These are phyloP conservation scores for Boletus reticulatus DNA, from an alignment of 768 basidiomycete genomes.

Conservation along the genomic window DNA sequence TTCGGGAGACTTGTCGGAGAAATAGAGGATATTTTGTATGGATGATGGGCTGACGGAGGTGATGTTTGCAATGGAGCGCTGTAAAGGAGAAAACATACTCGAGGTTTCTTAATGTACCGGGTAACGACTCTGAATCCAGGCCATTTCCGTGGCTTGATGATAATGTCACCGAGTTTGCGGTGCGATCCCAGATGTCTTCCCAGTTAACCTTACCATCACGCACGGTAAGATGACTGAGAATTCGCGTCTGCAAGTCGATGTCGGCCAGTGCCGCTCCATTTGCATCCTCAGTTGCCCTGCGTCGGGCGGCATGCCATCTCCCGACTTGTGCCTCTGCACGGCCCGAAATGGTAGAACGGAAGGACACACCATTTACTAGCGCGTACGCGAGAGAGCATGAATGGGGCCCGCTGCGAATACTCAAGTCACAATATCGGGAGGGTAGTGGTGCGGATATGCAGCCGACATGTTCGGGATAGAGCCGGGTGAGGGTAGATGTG, in stretches of 20 bases:
- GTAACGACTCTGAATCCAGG: constrained; percentile 25
- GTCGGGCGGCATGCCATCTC: constrained; percentile 61
- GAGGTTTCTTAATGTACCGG: constrained; percentile 36
- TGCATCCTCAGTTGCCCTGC: constrained; percentile 11
- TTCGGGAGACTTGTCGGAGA: constrained; percentile 58
- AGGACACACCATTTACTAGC: constrained; percentile 40
- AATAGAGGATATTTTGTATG: constrained; percentile 41
- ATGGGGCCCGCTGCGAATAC: constrained; percentile 26
- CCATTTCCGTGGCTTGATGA: neutral
- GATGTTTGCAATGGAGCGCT: neutral
- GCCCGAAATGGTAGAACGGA: constrained; percentile 65
- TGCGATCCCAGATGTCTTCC: constrained; percentile 50
- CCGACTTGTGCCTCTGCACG: constrained; percentile 61
- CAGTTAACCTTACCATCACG: constrained; percentile 37
- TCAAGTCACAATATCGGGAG: constrained; percentile 6
- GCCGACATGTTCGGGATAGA: constrained; percentile 48
- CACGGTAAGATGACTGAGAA: constrained; percentile 1
- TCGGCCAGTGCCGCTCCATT: neutral
- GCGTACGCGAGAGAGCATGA: constrained; percentile 63
- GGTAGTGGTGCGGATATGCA: constrained; percentile 58
- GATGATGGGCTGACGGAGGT: constrained; percentile 14
- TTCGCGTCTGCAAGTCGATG: neutral
- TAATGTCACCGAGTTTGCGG: constrained; percentile 3
- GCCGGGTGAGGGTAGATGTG: constrained; percentile 38
- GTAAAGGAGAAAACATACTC: constrained; percentile 19